Percentiles rank a stretch among this genome's conserved stretches.
These are phyloP conservation scores for Pyrus communis DNA, from an alignment of 306 rosid genomes.

Conservation along the genomic window DNA sequence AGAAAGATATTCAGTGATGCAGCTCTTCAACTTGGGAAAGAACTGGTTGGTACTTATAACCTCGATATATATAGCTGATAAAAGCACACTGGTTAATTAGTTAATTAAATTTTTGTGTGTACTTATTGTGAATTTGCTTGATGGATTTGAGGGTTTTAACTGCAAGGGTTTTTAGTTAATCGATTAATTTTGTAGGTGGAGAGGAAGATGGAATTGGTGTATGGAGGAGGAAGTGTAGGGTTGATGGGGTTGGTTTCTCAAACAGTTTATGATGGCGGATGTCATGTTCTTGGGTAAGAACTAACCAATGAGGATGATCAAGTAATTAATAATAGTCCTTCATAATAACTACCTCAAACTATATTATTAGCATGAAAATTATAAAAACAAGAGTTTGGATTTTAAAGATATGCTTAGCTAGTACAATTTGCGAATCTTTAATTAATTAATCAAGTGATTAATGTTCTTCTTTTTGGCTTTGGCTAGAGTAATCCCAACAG, in stretches of 20 bases:
- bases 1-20: conserved; percentile 22
- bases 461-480: neutral
- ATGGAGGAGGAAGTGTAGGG: conserved; percentile 27
- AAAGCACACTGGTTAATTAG: neutral
- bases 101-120: neutral
- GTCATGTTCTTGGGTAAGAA: conserved; percentile 27
- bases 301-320: neutral
- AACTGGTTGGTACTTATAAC: conserved; percentile 8
- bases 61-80: neutral
- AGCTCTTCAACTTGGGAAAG: conserved; percentile 22
- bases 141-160: neutral
- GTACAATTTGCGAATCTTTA: neutral
- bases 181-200: conserved; percentile 16
- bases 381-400: neutral
- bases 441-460: neutral
- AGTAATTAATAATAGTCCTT: neutral
- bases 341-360: neutral
- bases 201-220: conserved; percentile 22
- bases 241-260: conserved; percentile 22
- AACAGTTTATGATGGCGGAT: conserved; percentile 20
- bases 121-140: neutral
- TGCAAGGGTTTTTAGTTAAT: neutral
- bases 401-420: neutral
- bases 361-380: neutral
- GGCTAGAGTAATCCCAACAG: conserved; percentile 24